phyloP scores from a whole-genome alignment of 192 early-diverging fungal genomes.

The Coemansia sp. region DNA sequence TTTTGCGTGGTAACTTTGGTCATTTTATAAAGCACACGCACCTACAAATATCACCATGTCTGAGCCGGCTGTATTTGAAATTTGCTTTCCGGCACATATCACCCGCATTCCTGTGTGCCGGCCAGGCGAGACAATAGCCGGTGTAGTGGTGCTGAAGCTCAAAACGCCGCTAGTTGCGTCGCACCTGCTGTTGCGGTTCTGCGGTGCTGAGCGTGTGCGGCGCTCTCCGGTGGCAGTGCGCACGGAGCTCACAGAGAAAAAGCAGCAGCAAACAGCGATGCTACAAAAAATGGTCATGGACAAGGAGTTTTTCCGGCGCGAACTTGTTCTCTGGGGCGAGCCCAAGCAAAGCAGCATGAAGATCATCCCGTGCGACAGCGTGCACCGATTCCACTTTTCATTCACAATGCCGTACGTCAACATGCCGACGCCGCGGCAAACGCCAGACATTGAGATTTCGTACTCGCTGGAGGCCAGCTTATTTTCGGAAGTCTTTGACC shows the following conservation, averaged over 20 bases:
- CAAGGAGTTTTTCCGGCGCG: slow-evolving; percentile 53
- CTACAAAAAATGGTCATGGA: slow-evolving; percentile 49
- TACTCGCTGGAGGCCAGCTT: slow-evolving; percentile 49
- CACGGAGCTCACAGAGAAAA: slow-evolving; percentile 23
- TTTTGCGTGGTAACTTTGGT: neutral
- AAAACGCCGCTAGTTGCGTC: slow-evolving; percentile 42
- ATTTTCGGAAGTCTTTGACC: slow-evolving; percentile 32
- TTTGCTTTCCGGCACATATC: slow-evolving; percentile 54
- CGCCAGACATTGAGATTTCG: slow-evolving; percentile 50
- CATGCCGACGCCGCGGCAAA: slow-evolving; percentile 53
- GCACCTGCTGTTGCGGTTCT: slow-evolving; percentile 43
- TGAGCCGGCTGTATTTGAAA: slow-evolving; percentile 48
- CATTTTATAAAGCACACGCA: neutral
- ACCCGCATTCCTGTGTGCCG: slow-evolving; percentile 44
- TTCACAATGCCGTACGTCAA: slow-evolving; percentile 56
- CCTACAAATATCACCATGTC: slow-evolving; percentile 19
- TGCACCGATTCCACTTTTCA: slow-evolving; percentile 52
- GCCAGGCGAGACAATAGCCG: slow-evolving; percentile 49
- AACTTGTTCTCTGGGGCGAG: slow-evolving; percentile 51
- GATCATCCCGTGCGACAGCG: slow-evolving; percentile 30
- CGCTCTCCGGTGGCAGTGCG: slow-evolving; percentile 39
- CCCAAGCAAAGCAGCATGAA: slow-evolving; percentile 24
- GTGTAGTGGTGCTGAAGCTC: slow-evolving; percentile 50
- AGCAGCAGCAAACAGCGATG: slow-evolving; percentile 43
- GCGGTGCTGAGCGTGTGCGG: slow-evolving; percentile 49